phyloP scores from a whole-genome alignment of 305 asterid genomes.

The Solanum hybrid region DNA sequence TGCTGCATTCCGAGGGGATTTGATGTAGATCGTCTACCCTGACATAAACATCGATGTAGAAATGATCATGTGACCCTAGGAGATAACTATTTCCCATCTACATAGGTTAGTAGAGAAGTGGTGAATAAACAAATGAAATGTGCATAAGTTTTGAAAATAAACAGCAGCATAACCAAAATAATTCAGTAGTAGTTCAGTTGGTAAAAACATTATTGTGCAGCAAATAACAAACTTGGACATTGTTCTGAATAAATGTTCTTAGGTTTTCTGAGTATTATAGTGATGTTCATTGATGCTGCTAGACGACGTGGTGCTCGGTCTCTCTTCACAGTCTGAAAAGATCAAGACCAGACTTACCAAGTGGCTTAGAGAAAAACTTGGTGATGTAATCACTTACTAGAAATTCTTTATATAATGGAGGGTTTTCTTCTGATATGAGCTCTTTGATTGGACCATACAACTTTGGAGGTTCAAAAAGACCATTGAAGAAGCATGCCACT shows the following conservation, averaged over 20 bases:
- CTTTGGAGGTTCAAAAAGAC: constrained; percentile 20
- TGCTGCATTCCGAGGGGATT: not conserved
- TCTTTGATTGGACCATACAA: constrained; percentile 43
- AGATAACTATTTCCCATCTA: not conserved
- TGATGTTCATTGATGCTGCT: not conserved
- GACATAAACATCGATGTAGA: not conserved
- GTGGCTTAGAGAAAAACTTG: constrained; percentile 22
- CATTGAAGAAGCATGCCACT: constrained; percentile 46
- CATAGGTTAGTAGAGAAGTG: not conserved
- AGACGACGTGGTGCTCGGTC: not conserved
- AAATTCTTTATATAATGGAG: constrained; percentile 36
- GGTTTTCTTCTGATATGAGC: constrained; percentile 19
- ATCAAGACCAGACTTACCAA: constrained; percentile 12
- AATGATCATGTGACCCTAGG: not conserved
- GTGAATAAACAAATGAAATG: not conserved
- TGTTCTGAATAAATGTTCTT: not conserved
- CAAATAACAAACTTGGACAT: not conserved
- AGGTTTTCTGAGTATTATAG: not conserved
- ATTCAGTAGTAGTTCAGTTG: too few relatives aligned
- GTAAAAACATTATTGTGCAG: not conserved
- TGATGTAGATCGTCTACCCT: not conserved
- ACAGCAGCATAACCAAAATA: not conserved
- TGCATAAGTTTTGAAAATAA: not conserved
- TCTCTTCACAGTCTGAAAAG: constrained; percentile 8
- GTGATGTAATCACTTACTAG: constrained; percentile 27